These are phyloP conservation scores for Solanum lycopersicoides DNA, from an alignment of 257 asterid species.

Conservation along the genomic window DNA sequence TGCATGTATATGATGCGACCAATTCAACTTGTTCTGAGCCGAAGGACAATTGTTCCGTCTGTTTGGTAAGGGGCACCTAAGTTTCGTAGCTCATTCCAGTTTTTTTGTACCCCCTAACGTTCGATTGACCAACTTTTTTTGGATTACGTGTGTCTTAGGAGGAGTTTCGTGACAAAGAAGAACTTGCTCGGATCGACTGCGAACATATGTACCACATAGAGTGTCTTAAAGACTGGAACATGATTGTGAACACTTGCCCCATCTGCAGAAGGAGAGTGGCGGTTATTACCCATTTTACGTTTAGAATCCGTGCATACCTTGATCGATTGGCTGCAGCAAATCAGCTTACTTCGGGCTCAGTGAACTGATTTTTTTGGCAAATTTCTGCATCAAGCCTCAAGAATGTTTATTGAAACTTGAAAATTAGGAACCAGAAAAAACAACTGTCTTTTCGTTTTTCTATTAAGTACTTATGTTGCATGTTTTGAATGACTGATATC, in stretches of 20 bases:
- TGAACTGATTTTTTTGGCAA: background rate
- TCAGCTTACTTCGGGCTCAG: background rate
- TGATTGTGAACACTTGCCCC: background rate
- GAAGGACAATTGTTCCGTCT: background rate
- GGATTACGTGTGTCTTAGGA: background rate
- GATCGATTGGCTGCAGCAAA: background rate
- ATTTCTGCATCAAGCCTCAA: background rate
- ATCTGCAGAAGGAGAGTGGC: background rate
- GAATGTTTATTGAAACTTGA: background rate
- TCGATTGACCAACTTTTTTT: background rate
- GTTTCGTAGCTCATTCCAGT: background rate
- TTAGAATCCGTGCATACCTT: background rate
- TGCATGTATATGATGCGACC: background rate
- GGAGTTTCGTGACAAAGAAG: background rate
- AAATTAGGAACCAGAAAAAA: background rate
- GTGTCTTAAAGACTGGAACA: background rate
- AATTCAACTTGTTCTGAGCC: background rate
- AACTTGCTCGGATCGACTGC: background rate
- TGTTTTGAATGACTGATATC: background rate
- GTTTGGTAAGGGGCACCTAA: background rate
- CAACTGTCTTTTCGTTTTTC: background rate
- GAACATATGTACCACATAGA: background rate
- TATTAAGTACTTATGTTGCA: background rate
- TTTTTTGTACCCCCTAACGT: background rate
- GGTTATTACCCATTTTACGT: background rate